These are phyloP conservation scores for Cladosporium austrohemisphaericum DNA, from an alignment of 2,329 filamentous ascomycete genomes.

Conservation along the genomic window DNA sequence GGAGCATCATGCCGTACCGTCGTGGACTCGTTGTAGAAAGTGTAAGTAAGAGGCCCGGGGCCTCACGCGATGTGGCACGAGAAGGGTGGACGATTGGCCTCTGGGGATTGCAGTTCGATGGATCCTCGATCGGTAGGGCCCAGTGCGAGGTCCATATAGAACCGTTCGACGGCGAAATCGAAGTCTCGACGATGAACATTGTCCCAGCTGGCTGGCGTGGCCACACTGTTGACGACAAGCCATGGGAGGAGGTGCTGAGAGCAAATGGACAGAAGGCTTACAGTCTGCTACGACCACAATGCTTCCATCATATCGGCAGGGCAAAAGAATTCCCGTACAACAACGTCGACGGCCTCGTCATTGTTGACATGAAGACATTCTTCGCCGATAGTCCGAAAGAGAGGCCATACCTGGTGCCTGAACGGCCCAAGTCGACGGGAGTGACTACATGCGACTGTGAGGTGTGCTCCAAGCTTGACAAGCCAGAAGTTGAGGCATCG, in stretches of 20 bases:
- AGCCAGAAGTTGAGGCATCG: too few relatives aligned
- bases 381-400: background rate
- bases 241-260: background rate
- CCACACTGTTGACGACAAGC: background rate
- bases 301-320: slow-evolving; percentile 14
- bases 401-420: background rate
- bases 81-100: too few relatives aligned
- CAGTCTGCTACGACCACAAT: background rate
- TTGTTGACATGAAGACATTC: slow-evolving; percentile 17
- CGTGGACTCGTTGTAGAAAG: background rate
- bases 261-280: background rate
- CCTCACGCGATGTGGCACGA: too few relatives aligned
- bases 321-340: slow-evolving; percentile 15
- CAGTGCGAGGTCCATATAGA: too few relatives aligned
- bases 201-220: background rate
- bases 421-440: background rate
- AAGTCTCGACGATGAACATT: background rate
- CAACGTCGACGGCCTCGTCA: slow-evolving; percentile 15
- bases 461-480: background rate
- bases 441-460: background rate
- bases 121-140: background rate
- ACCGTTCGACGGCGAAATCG: background rate
- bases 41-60: background rate
- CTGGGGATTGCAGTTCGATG: background rate
- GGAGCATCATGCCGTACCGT: background rate